These are phyloP conservation scores for Scenedesmus sp. DNA, from an alignment of 163 green algal species.

Conservation along the genomic window DNA sequence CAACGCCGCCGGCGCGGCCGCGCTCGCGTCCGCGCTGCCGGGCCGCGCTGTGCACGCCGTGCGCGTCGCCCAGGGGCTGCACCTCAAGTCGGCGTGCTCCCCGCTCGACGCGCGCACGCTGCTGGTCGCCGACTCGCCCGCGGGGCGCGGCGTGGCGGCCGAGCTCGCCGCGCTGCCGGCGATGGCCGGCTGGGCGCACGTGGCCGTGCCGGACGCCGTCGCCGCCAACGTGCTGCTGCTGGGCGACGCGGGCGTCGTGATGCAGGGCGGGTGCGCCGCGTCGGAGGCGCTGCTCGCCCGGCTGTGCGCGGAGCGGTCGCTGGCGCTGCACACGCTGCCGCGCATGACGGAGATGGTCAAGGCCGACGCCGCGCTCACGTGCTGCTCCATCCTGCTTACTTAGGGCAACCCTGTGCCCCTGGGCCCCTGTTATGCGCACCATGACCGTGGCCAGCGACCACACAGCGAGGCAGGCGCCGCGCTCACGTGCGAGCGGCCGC, in stretches of 20 bases:
- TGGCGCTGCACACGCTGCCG: slow-evolving; percentile 50
- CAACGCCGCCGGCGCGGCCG: slow-evolving; percentile 45
- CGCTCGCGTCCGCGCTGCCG: slow-evolving; percentile 21
- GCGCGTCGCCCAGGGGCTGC: slow-evolving; percentile 44
- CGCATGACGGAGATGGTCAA: slow-evolving; percentile 56
- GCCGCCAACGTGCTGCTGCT: slow-evolving; percentile 51
- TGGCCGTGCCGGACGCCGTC: slow-evolving; percentile 44
- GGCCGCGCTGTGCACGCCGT: slow-evolving; percentile 16
- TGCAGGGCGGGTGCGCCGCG: slow-evolving; percentile 38
- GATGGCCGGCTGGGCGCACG: not conserved
- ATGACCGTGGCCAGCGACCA: too few relatives aligned
- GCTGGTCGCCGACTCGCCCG: slow-evolving; percentile 39
- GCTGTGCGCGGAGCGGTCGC: slow-evolving; percentile 33
- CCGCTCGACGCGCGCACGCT: slow-evolving; percentile 42
- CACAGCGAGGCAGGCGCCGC: too few relatives aligned
- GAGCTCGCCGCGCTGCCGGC: slow-evolving; percentile 2
- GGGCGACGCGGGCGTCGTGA: slow-evolving; percentile 30
- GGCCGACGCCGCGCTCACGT: slow-evolving; percentile 63
- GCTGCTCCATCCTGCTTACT: slow-evolving; percentile 59
- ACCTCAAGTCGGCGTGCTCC: slow-evolving; percentile 53
- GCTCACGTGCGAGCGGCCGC: too few relatives aligned
- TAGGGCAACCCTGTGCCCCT: too few relatives aligned
- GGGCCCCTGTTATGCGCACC: too few relatives aligned
- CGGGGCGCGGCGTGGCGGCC: slow-evolving; percentile 14
- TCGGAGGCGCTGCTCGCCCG: slow-evolving; percentile 46